Base-by-base conservation (phyloP, 2,329 filamentous ascomycete species). In the Periconia digitata region DNA sequence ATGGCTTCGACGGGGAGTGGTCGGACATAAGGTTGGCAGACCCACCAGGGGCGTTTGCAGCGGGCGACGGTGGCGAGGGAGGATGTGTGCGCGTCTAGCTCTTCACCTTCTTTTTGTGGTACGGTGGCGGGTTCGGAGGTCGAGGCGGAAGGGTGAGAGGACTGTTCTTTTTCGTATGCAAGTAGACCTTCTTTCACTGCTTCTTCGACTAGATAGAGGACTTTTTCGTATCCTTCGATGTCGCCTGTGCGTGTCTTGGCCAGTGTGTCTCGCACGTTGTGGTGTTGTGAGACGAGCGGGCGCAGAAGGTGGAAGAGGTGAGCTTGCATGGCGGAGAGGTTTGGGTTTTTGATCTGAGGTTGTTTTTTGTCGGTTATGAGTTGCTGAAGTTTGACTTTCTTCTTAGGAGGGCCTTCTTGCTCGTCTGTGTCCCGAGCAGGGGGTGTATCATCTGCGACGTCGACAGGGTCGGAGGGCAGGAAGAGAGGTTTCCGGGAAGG, bases 271-370 rank as follows among this genome's bases (percentile, higher is more conserved):
- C 94, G 84, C 24, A 97, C 85, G 57, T 94, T 81, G 20, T 89
- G 92, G 71, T 96, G 89, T 53, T 79, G 81, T 2, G 85, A 79
- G 27, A 99, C 85, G 20, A 97, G 81, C 24, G 92, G 85, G 15
- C 92, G 83, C 18, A 97, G 81, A 21, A 99, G 81, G 69, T 95
- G 89, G 77, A 99, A 99, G 37, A 96, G 82, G 71, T 99, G 94
- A 0, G 90, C 85, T 71, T 97, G 92, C 79, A 96, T 89, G 27
- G 85, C 85, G 10, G 82, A 79, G 40, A 96, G 77, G 69, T 94
- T 97, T 3, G 81, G 78, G 20, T 80, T 79, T 3, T 66, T 69
- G 75, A 82, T 62, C 56, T 74, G 70, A 51, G 75, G 73, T 12
- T 76, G 77, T 51, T 68, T 73, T 57, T 74, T 76, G 43, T 77